Percentiles rank a stretch among this genome's conserved stretches.
Evolutionary conservation across 2,329 filamentous ascomycete species (phyloP).

Genomic region (Aspergillus fumigatiaffinis): DNA sequence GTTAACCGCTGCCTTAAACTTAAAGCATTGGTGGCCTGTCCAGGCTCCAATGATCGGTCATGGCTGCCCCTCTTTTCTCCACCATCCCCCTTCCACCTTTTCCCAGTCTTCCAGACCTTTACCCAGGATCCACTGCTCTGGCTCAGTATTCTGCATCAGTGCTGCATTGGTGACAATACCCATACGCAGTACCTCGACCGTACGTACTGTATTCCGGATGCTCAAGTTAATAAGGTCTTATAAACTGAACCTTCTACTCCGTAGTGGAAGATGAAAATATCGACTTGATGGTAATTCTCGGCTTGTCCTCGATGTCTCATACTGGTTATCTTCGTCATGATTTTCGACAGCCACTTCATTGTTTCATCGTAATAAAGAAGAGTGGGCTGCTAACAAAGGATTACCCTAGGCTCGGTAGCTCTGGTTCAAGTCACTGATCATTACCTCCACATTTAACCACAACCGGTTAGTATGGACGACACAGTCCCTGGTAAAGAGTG

Average conservation of each 20-base stretch:
- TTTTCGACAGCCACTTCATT: neutral
- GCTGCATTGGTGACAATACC: conserved; percentile 6
- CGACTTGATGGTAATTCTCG: neutral
- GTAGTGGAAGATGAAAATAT: neutral
- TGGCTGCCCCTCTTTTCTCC: conserved; percentile 5
- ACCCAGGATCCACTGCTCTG: conserved; percentile 19
- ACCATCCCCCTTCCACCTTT: conserved; percentile 1
- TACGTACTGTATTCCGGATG: neutral
- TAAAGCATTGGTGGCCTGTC: conserved; percentile 2
- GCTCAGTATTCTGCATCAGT: conserved; percentile 8
- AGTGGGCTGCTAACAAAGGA: neutral
- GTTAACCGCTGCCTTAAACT: conserved; percentile 9
- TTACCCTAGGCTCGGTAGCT: neutral
- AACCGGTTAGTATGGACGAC: neutral
- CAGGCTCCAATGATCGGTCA: conserved; percentile 7
- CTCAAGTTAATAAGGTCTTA: neutral
- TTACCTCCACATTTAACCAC: neutral
- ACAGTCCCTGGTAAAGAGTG: neutral
- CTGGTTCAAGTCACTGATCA: neutral
- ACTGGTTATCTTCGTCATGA: neutral
- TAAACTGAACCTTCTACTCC: neutral
- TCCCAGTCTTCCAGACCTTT: conserved; percentile 7
- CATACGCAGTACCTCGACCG: neutral
- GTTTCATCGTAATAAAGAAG: neutral
- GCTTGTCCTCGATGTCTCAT: neutral